These are phyloP conservation scores for Sophora flavescens DNA, from an alignment of 306 rosid species.

Conservation along the genomic window DNA sequence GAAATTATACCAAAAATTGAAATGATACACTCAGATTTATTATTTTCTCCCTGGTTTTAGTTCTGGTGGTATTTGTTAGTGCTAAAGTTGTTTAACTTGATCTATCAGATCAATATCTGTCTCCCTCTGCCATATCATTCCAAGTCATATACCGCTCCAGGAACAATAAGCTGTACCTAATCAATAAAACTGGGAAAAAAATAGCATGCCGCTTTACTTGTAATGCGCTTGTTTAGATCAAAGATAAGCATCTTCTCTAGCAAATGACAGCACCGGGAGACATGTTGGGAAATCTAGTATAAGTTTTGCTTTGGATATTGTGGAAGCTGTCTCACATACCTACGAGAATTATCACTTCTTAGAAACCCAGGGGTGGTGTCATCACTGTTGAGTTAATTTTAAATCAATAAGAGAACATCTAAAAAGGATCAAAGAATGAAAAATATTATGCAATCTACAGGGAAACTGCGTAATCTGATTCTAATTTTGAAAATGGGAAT, in stretches of 20 bases:
- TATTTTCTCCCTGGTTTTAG: neutral
- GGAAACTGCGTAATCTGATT: slow-evolving; percentile 15
- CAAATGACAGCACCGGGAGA: slow-evolving; percentile 83
- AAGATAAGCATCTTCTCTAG: slow-evolving; percentile 96
- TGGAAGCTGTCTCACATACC: slow-evolving; percentile 88
- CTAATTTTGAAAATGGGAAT: slow-evolving; percentile 32
- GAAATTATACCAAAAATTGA: neutral
- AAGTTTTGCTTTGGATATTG: slow-evolving; percentile 76
- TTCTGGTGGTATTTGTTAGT: neutral
- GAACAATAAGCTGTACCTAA: neutral
- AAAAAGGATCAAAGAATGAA: slow-evolving; percentile 28
- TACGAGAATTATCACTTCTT: slow-evolving; percentile 88
- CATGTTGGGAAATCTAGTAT: slow-evolving; percentile 72
- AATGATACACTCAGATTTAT: neutral
- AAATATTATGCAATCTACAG: slow-evolving; percentile 6
- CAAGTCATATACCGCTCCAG: slow-evolving; percentile 26
- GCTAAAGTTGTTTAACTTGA: slow-evolving; percentile 2
- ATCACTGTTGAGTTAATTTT: slow-evolving; percentile 48
- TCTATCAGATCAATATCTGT: slow-evolving; percentile 9
- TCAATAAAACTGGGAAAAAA: neutral
- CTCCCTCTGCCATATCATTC: neutral
- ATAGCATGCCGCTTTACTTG: slow-evolving; percentile 60
- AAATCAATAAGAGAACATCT: slow-evolving; percentile 2
- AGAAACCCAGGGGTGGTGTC: slow-evolving; percentile 93
- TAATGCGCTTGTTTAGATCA: slow-evolving; percentile 91